Percentiles rank a stretch among this genome's conserved stretches.
Evolutionary conservation across 768 basidiomycete species (phyloP).

Genomic region (Rhodosporidiobolus sp.): DNA sequence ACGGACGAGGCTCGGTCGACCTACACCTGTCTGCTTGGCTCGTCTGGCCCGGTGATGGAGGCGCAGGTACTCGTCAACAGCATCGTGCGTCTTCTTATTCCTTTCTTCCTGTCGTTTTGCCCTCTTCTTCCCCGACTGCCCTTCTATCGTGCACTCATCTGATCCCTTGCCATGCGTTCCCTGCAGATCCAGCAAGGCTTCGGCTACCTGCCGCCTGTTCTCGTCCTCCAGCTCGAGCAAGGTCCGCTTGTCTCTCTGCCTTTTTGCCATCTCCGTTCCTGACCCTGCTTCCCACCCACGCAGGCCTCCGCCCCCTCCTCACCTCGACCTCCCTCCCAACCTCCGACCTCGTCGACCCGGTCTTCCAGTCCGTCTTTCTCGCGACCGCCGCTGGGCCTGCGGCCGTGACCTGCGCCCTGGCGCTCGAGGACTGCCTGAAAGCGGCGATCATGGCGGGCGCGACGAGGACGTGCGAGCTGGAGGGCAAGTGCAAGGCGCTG

Average conservation of each 20-base stretch:
- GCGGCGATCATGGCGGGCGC: slow-evolving; percentile 2
- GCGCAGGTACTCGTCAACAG: slow-evolving; percentile 22
- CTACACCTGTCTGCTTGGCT: slow-evolving; percentile 12
- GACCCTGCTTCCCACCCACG: no score
- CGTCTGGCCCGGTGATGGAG: slow-evolving; percentile 7
- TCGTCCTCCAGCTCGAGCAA: slow-evolving; percentile 19
- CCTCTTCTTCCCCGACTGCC: no score
- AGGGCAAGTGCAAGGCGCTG: slow-evolving; percentile 17
- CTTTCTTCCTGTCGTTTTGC: no score
- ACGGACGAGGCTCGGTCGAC: neutral
- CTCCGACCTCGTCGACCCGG: neutral
- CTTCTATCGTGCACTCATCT: neutral
- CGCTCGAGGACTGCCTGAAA: slow-evolving; percentile 30
- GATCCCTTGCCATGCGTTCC: neutral
- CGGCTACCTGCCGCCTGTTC: slow-evolving; percentile 25
- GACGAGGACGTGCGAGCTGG: neutral
- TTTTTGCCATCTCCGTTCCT: no score
- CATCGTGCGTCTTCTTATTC: neutral
- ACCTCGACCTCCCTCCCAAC: slow-evolving; percentile 9
- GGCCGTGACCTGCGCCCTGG: slow-evolving; percentile 17
- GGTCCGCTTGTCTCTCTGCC: neutral
- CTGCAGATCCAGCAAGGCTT: slow-evolving; percentile 25
- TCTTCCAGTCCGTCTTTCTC: slow-evolving; percentile 11
- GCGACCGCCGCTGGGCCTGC: slow-evolving; percentile 18
- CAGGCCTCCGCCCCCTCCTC: slow-evolving; percentile 24